Base-by-base conservation (phyloP, 495 filamentous ascomycete species). In the Penicillium salamii region DNA sequence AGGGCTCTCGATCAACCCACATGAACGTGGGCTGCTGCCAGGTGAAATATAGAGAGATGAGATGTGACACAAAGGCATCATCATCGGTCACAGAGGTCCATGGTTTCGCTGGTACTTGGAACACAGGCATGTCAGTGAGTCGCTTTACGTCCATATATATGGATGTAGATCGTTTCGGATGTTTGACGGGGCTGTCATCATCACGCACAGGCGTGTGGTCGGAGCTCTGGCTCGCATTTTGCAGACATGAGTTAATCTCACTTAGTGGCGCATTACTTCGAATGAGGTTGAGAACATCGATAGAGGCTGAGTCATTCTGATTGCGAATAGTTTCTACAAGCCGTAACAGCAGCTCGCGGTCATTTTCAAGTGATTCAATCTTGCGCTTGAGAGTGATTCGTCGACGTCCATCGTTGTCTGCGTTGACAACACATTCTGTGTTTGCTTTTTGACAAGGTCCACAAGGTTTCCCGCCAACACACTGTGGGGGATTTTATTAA, bases 41-140 rank as follows among this genome's bases (percentile, higher is more conserved):
- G 7, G 67, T 64, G 52, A 77, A 70, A 37, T 65, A 77, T 4
- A 67, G 42, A 1, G 67, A 70, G 5, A 77, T 44, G 5, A 76
- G 58, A 51, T 69, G 62, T 4, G 71, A 75, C 8, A 77, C 69
- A 41, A 76, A 59, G 1, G 62, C 66, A 47, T 67, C 60, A 35
- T 68, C 64, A 7, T 58, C 55, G 1, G 72, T 74, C 23, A 72
- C 59, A 4, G 48, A 42, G 0, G 74, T 78, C 74, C 74, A 78
- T 2, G 70, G 68, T 18, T 48, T 49, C 1, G 72, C 61, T 1
- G 64, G 59, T 4, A 75, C 57, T n/a, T 54, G 36, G 36, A 61
- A 56, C 1, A 54, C 33, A 15, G 62, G 58, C 8, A 58, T 53
- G 38, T 60, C 60, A 11, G 57, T 44, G 17, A 66, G 21, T 19